Conservation (phyloP, 2,329 filamentous ascomycete species). For the Catunica adiposa region DNA sequence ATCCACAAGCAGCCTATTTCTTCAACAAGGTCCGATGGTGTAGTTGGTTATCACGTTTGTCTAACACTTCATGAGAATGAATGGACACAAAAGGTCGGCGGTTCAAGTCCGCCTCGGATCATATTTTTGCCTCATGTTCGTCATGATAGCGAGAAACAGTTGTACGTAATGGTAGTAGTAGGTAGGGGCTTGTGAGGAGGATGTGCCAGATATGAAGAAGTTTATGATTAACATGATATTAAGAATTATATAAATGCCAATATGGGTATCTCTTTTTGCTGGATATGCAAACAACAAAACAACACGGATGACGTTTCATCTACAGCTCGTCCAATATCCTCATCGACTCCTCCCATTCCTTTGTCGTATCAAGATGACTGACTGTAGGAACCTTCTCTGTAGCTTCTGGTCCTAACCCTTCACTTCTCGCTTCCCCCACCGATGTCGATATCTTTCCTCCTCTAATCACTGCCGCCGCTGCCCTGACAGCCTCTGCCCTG, state of each 20-base stretch:
- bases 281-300: background rate
- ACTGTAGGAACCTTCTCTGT: background rate
- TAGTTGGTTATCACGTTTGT: slow-evolving; percentile 14
- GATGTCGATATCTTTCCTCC: background rate
- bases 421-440: background rate
- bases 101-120: slow-evolving; percentile 12
- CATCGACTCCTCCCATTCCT: slow-evolving; percentile 23
- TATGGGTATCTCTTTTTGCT: background rate
- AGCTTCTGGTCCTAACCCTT: background rate
- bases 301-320: slow-evolving; percentile 8
- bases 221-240: too few species aligned
- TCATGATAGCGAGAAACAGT: too few species aligned
- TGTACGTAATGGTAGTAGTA: too few species aligned
- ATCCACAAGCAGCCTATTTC: background rate
- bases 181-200: too few species aligned
- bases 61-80: too few species aligned
- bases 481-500: background rate
- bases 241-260: background rate
- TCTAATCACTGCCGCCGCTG: background rate
- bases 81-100: too few species aligned
- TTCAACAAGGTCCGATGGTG: slow-evolving; percentile 8
- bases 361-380: slow-evolving; percentile 4
- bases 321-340: slow-evolving; percentile 32
- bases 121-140: slow-evolving; percentile 13
- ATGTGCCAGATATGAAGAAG: too few species aligned